Evolutionary conservation across 225 moss, liverwort and hornwort genomes (phyloP), one percentile per base, ranked within the genome.

Genomic region (Pseudoscleropodium purum): DNA sequence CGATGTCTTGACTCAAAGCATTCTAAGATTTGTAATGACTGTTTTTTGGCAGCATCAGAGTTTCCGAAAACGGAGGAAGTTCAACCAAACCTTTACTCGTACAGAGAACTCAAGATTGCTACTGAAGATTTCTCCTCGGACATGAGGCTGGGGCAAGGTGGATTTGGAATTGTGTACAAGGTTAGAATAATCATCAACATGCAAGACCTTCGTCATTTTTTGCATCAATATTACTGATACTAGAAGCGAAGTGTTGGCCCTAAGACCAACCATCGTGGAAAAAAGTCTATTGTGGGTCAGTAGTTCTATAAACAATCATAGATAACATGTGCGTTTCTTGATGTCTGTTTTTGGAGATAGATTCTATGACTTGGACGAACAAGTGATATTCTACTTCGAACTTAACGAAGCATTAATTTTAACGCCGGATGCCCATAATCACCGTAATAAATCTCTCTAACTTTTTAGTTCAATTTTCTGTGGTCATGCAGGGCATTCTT

Each of bases 131-230:
- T 94, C 75, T 88, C 91, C 64, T 39, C 70, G 2, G 84, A 90
- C 10, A 88, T n/a, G 68, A 92, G 83, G 70, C 39, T 94, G 74
- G 93, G 93, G 23, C 89, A 92, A 91, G 93, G 93, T 63, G 91
- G 92, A 65, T 92, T 91, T 66, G 93, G 93, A 73, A 86, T 91
- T 79, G 93, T 94, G 59, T 94, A 92, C 79, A 92, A 90, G 92
- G 93, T 92, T 80, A 84, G 91, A 70, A 27, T 25, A 33, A 47
- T 36, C 20, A 14, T 30, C 66, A 81, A 70, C 31, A 74, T 31
- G 26, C 64, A 72, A 29, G 60, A 5, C 20, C 31, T 49, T 41
- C 15, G 37, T 31, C 54, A 52, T 51, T 49, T 75, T 56, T 52
- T 84, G 34, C 41, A 33, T 54, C 41, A 31, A 24, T 12, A 74